Base-by-base conservation (phyloP, 78 protist species). In the Mantamonas sphyraenae region DNA sequence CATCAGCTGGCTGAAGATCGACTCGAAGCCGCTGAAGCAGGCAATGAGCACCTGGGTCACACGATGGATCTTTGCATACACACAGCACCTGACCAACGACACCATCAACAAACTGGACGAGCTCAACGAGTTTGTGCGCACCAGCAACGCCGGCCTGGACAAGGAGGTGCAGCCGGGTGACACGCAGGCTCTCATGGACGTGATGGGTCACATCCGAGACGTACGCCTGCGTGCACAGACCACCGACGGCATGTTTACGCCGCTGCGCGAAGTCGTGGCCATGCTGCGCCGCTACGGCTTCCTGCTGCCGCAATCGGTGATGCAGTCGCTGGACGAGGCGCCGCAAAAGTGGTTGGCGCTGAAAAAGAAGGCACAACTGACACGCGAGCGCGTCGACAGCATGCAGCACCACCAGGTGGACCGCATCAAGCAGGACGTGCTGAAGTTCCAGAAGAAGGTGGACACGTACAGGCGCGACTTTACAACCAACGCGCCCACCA, bases 11-110 rank as follows among this genome's bases (percentile, higher is more conserved):
- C 70, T 77, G 39, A 16, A 45, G n/a, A 17, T 80, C 33, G 82
- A 88, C 60, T 59, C 84, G 37, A 35, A 43, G 65, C 83, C 86
- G 9, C 37, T 84, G 34, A 67, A 64, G 50, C 53, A 47, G 53
- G 63, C 63, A 56, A 3, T 14, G 16, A 40, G 28, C 39, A 63
- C 63, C 16, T 24, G 31, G 63, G 63, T 14, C 9, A 2, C 43
- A 20, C 28, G 71, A 64, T 76, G 93, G 85, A 0, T 1, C 20
- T 39, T n/a, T 68, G 22, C 12, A 12, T 80, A 31, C 73, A 31
- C 45, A 22, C 14, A 38, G 22, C 64, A 64, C 67, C 71, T 88
- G 39, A 40, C 8, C 33, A 3, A 45, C 26, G 2, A 33, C 31
- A 34, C n/a, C 28, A 2, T 7, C 37, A 20, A 3, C n/a, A 58